Conservation (phyloP, 2,329 filamentous ascomycete species). For the Colletotrichum sp. region DNA sequence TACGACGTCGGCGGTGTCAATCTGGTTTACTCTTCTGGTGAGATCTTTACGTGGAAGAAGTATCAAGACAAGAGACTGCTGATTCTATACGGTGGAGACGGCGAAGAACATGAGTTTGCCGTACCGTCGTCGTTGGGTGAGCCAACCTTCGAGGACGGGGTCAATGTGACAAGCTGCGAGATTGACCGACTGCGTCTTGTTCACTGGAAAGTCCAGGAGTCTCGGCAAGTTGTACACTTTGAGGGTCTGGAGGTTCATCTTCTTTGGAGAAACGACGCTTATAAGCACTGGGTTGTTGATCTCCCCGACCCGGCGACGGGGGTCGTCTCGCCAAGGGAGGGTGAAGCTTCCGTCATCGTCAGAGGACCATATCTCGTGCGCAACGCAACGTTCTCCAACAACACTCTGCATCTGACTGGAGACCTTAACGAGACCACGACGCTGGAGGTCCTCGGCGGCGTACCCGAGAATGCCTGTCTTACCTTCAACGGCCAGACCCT, state of each 20-base stretch:
- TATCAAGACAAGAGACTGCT: constrained; percentile 61
- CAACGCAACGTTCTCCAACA: not conserved
- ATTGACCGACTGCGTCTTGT: not conserved
- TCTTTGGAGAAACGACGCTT: constrained; percentile 35
- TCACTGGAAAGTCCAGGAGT: not conserved
- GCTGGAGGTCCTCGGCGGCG: not conserved
- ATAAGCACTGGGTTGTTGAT: constrained; percentile 25
- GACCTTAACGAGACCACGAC: not conserved
- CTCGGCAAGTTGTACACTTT: constrained; percentile 14
- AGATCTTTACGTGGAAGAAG: constrained; percentile 71
- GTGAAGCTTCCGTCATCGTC: not conserved
- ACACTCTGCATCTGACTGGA: not conserved
- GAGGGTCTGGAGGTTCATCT: constrained; percentile 16
- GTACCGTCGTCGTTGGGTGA: constrained; percentile 30
- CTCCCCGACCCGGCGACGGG: not conserved
- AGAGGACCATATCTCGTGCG: not conserved
- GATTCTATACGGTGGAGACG: constrained; percentile 64
- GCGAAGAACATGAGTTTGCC: constrained; percentile 65
- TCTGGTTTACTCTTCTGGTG: constrained; percentile 70
- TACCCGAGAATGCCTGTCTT: not conserved
- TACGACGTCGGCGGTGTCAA: constrained; percentile 62
- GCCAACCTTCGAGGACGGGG: not conserved
- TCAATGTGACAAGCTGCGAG: not conserved
- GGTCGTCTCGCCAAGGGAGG: not conserved
- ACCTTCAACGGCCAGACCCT: constrained; percentile 24